Percentiles rank a stretch among this genome's conserved stretches.
Conservation (phyloP, 2,329 filamentous ascomycete genomes). For the Sclerotinia subarctica region DNA sequence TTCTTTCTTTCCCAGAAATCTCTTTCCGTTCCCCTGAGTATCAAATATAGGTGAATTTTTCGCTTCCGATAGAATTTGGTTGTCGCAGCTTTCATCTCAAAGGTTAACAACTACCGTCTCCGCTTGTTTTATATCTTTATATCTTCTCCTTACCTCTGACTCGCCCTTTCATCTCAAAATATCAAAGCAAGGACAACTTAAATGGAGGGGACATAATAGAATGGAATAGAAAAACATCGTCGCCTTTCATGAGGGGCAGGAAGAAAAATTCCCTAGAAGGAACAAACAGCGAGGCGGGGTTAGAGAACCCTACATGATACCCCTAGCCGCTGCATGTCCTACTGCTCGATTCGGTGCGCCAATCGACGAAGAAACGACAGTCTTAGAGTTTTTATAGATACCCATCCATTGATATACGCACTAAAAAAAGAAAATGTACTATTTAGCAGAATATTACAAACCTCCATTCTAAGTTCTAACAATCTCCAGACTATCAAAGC, state of each 20-base stretch:
- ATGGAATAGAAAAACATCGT: background rate
- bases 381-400: no score
- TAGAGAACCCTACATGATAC: background rate
- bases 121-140: background rate
- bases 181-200: background rate
- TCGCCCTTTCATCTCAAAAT: background rate
- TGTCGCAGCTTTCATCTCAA: background rate
- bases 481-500: background rate
- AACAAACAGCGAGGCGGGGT: background rate
- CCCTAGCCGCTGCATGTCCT: background rate
- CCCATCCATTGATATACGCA: background rate
- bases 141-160: background rate
- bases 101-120: background rate
- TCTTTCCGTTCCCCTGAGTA: background rate
- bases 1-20: background rate
- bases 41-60: no score
- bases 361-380: background rate
- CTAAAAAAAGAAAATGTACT: background rate
- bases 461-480: background rate
- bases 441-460: background rate
- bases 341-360: background rate
- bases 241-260: background rate
- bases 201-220: background rate
- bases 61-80: background rate
- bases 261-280: background rate